Conservation (phyloP, 257 asterid genomes). For the Solanum okadae region DNA sequence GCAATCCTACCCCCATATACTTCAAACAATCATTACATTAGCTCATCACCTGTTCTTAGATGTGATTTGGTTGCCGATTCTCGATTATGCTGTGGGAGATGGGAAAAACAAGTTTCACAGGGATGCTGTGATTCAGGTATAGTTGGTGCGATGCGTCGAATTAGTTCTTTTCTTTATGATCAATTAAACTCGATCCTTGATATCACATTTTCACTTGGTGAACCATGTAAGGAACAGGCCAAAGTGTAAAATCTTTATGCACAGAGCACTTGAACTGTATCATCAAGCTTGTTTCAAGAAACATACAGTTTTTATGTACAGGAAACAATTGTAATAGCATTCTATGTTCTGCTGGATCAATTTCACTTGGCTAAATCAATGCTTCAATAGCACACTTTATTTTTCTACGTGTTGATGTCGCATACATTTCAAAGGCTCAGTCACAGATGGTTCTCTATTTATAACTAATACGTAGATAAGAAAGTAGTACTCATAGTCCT, state of each 20-base stretch:
- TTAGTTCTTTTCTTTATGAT: not conserved
- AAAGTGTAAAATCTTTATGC: not conserved
- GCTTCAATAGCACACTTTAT: not conserved
- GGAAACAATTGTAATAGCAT: not conserved
- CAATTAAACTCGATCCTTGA: not conserved
- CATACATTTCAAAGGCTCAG: not conserved
- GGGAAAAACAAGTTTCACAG: conserved; percentile 3
- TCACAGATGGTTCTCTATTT: not conserved
- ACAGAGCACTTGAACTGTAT: not conserved
- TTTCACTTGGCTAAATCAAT: not conserved
- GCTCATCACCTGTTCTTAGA: not conserved
- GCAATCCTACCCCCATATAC: not conserved
- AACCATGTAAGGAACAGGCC: not conserved
- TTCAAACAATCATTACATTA: not conserved
- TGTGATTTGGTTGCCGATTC: not conserved
- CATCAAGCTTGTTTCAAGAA: not conserved
- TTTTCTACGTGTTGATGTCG: not conserved
- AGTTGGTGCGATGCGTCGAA: not conserved
- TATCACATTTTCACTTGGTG: not conserved
- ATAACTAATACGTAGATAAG: not conserved
- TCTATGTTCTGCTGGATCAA: not conserved
- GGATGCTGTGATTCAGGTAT: conserved; percentile 15
- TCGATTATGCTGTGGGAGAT: conserved; percentile 8
- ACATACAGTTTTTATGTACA: not conserved
- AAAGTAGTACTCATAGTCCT: not conserved